Base-by-base conservation (phyloP, 768 basidiomycete genomes). In the Leccinum incarnatum region DNA sequence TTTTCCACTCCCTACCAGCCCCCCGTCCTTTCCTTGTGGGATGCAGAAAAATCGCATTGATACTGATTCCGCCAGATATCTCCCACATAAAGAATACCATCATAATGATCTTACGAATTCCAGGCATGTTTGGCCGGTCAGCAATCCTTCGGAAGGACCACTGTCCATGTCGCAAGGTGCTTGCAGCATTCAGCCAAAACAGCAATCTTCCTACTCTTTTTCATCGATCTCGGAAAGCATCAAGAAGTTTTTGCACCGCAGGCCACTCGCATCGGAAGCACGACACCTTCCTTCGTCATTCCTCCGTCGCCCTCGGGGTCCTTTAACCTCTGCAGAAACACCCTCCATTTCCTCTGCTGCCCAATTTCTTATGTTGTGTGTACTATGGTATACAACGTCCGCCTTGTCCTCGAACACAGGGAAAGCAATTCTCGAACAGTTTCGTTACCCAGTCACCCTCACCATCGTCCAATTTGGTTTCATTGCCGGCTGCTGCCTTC, bases 401-500 rank as follows among this genome's bases (percentile, higher is more conserved):
- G 96, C 96, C 1, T 74, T 98, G 53, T 95, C 94, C 2, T 96
- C 93, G 45, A 98, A 98, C 70, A 98, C 96, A 1, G 97, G 95
- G 57, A 99, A 99, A 72, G 83, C 89, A 48, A 95, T 99, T 75
- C 81, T 99, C 65, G 95, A 81, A 65, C 88, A 89, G 66, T 99
- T 98, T 75, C 84, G 87, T 54, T 98, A 91, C 75, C 97, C 97
- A 5, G 84, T 99, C 69, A 98, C 97, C 61, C 85, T 99, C 69
- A 99, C 97, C 40, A 93, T 99, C 70, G 83, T 99, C 67, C 97
- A 99, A 72, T 99, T 99, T 70, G 95, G 88, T 63, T 97, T 98
- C 72, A 89, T 98, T 51, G 90, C 93, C 8, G 78, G 77, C 10
- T 98, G 90, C 75, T 97, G 93, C 69, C 78, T 92, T 53, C 75